A percentile compares a stretch with the other conserved stretches of the same genome.
These are phyloP conservation scores for Cyclostephanos tholiformis DNA, from an alignment of 108 stramenopile genomes.

Conservation along the genomic window DNA sequence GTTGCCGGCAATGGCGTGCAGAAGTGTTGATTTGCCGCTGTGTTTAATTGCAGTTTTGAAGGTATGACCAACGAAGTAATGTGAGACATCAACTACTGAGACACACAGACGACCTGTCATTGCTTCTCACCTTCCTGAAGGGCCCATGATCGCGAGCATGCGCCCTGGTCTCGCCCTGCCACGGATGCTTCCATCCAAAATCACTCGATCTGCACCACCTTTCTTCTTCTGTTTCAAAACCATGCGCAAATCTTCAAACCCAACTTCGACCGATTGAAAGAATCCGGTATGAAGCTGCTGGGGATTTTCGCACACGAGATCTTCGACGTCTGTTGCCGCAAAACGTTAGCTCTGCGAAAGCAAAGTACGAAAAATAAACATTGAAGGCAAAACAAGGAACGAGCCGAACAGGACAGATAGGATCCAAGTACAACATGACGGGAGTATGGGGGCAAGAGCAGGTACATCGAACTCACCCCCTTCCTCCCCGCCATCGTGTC, in stretches of 20 bases:
- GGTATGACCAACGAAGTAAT: background rate
- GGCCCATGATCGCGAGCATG: constrained; percentile 83
- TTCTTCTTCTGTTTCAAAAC: constrained; percentile 57
- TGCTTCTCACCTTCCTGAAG: constrained; percentile 33
- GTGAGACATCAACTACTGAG: background rate
- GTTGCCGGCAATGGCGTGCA: constrained; percentile 85
- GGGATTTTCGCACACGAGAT: constrained; percentile 43
- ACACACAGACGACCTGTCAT: background rate
- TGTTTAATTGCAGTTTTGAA: background rate
- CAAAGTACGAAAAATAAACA: background rate
- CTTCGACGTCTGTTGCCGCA: constrained; percentile 24
- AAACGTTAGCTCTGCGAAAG: background rate
- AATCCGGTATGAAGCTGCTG: constrained; percentile 44
- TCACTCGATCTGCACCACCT: constrained; percentile 45
- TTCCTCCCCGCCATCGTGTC: constrained; percentile 17
- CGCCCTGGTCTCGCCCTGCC: constrained; percentile 77
- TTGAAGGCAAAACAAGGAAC: background rate
- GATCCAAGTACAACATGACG: constrained; percentile 6
- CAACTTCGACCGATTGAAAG: constrained; percentile 62
- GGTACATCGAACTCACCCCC: constrained; percentile 46
- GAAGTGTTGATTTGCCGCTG: constrained; percentile 65
- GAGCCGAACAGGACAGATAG: background rate
- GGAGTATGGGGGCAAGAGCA: constrained; percentile 28
- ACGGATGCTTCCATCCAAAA: constrained; percentile 77
- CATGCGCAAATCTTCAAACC: constrained; percentile 69